Conservation (phyloP, 805 yeast species). For the Kregervanrija delftensis region DNA sequence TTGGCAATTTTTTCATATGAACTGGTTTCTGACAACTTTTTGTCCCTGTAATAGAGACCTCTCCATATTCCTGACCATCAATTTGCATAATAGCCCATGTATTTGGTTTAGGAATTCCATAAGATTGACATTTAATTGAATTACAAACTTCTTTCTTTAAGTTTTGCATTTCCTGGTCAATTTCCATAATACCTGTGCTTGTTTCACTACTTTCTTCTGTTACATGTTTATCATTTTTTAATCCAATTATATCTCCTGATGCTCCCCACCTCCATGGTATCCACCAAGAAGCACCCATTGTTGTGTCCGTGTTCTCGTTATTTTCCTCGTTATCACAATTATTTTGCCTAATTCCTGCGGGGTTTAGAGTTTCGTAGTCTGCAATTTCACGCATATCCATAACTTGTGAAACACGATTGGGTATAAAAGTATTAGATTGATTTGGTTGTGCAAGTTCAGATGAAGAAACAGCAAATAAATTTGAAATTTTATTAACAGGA, state of each 20-base stretch:
- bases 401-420: slow-evolving; percentile 1
- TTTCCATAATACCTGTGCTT: slow-evolving; percentile 4
- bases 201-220: neutral
- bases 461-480: too few species aligned
- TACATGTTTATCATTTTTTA: neutral
- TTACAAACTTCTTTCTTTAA: slow-evolving; percentile 19
- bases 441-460: too few species aligned
- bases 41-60: slow-evolving; percentile 26
- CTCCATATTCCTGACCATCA: slow-evolving; percentile 12
- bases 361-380: neutral
- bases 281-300: slow-evolving; percentile 4
- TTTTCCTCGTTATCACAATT: neutral
- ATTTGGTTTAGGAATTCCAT: slow-evolving; percentile 13
- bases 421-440: too few species aligned
- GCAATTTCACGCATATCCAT: too few species aligned
- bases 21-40: slow-evolving; percentile 23
- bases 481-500: too few species aligned
- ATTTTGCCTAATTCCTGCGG: neutral
- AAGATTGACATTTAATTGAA: slow-evolving; percentile 17
- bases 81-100: slow-evolving; percentile 25
- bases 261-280: slow-evolving; percentile 8
- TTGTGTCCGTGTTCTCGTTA: neutral
- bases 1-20: slow-evolving; percentile 18
- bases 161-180: slow-evolving; percentile 11
- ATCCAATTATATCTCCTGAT: neutral